phyloP scores from a whole-genome alignment of 106 monocot species.

The Dactylorhiza incarnata region DNA sequence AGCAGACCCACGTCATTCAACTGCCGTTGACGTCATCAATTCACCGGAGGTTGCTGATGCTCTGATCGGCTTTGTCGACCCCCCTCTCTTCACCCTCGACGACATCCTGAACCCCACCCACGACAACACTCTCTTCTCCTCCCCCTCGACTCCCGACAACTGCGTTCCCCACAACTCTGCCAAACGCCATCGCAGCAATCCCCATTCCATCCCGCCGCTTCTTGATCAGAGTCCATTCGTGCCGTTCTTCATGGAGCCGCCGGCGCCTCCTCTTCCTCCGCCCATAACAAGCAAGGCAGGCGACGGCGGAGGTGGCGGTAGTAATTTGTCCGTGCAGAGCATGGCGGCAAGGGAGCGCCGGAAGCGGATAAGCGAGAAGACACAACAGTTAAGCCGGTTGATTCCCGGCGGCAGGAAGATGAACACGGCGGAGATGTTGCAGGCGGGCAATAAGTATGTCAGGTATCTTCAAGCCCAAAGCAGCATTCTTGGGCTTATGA shows the following conservation, averaged over 20 bases:
- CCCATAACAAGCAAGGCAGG: background rate
- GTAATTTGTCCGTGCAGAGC: conserved; percentile 36
- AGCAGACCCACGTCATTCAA: too few relatives aligned
- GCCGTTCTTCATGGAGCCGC: too few relatives aligned
- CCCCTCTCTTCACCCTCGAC: conserved; percentile 12
- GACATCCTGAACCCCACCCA: conserved; percentile 14
- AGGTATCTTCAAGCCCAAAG: conserved; percentile 66
- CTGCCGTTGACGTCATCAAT: conserved; percentile 1
- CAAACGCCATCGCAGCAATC: too few relatives aligned
- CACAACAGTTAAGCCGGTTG: conserved; percentile 46
- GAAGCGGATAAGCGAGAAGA: conserved; percentile 71
- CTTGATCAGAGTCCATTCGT: too few relatives aligned
- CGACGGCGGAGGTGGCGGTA: background rate
- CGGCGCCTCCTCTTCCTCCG: background rate
- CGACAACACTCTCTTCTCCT: background rate
- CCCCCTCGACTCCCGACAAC: conserved; percentile 11
- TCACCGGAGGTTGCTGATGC: conserved; percentile 35
- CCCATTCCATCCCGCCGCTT: too few relatives aligned
- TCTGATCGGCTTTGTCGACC: conserved; percentile 32
- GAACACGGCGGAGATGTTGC: conserved; percentile 83
- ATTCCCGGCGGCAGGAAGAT: conserved; percentile 64
- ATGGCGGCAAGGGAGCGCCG: conserved; percentile 51
- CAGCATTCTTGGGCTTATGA: conserved; percentile 35
- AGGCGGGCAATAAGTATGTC: conserved; percentile 46
- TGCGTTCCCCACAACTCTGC: conserved; percentile 1